Evolutionary conservation across 345 rosid genomes (phyloP), one percentile per base, ranked within the genome.

Genomic region (Linum tenue): DNA sequence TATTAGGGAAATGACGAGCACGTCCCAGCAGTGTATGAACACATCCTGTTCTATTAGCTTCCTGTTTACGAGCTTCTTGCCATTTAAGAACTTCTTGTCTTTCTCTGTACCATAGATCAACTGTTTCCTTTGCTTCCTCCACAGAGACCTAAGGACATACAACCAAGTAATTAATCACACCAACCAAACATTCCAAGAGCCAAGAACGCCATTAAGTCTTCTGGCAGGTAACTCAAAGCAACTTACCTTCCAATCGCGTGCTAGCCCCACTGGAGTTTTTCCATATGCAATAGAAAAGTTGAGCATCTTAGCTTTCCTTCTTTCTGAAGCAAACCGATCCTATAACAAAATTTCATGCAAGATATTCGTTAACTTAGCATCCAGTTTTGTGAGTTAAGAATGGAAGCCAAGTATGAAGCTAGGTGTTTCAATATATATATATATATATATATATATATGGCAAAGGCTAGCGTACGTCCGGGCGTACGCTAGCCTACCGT

Each of bases 261-360:
- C 83, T 77, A 92, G 97, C 42, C 98, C 96, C 42, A 81, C 63
- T 0, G 96, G 87, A 11, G 97, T 90, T 77, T 94, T 94, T 37
- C 98, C 99, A 69, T 94, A 94, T 2, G 99, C 99, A 74, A 94
- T 94, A 35, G 99, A 94, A 72, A 94, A 94, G 80, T 94, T 94
- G 4, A 94, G 96, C 99, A 94, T 94, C 76, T 94, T 94, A 39
- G 97, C 91, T 77, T 90, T 88, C 75, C 96, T 82, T 78, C 95
- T 79, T 77, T 88, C 91, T n/a, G 95, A 86, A 59, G 70, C 90
- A 76, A 83, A 90, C 60, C 85, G 86, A 72, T 90, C 94, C 95
- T 88, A 75, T 61, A 71, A 51, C 55, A 71, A 48, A 69, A 65
- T 62, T 41, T 55, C 66, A 67, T 56, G 37, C 63, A 72, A 22